Percentiles rank a stretch among this genome's conserved stretches.
These are phyloP conservation scores for Cenococcum geophilum DNA, from an alignment of 495 filamentous ascomycete genomes.

Conservation along the genomic window DNA sequence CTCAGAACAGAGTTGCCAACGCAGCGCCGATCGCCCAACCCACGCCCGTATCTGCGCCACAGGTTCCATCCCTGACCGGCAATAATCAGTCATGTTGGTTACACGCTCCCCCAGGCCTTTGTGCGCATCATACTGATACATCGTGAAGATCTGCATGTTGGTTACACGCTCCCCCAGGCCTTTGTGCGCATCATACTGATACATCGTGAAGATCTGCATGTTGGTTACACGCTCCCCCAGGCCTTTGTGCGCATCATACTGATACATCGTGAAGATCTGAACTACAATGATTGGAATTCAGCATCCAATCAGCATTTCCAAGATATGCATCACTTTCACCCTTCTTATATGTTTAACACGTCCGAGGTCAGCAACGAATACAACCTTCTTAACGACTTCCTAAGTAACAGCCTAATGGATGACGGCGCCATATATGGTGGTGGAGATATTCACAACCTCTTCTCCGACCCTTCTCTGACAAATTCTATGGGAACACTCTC, in stretches of 20 bases:
- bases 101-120: constrained; percentile 20
- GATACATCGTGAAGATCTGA: constrained; percentile 47
- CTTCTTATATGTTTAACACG: constrained; percentile 91
- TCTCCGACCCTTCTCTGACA: constrained; percentile 51
- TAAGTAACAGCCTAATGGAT: constrained; percentile 80
- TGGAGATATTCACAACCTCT: constrained; percentile 53
- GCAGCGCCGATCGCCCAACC: constrained; percentile 39
- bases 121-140: constrained; percentile 17
- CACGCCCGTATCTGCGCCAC: constrained; percentile 42
- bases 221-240: constrained; percentile 24
- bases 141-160: constrained; percentile 51
- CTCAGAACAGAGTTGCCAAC: constrained; percentile 31
- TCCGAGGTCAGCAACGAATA: constrained; percentile 94
- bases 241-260: constrained; percentile 11
- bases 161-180: constrained; percentile 21
- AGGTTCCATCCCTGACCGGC: constrained; percentile 34
- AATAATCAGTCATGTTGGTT: constrained; percentile 73
- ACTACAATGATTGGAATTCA: constrained; percentile 62
- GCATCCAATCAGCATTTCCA: constrained; percentile 74
- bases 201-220: constrained; percentile 48
- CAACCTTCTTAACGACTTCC: constrained; percentile 91
- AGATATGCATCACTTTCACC: constrained; percentile 90
- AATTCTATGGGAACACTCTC: constrained; percentile 44
- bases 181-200: constrained; percentile 17
- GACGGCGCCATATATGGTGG: constrained; percentile 62